Conservation (phyloP, 352 stramenopile species). For the Pythium brachiatum region DNA sequence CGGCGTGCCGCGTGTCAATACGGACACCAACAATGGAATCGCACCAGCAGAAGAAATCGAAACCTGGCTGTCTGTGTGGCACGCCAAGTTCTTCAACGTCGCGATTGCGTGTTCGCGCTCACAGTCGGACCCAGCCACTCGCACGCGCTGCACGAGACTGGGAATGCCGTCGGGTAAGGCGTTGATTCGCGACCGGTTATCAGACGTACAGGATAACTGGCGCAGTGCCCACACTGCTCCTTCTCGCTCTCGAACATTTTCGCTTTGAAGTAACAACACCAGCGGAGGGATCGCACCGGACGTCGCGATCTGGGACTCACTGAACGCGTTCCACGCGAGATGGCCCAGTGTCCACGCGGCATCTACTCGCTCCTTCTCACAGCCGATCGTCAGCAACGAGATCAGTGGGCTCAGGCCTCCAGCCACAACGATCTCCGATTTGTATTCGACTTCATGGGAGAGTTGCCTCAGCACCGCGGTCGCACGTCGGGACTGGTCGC, state of each 20-base stretch:
- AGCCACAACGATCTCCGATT: conserved; percentile 23
- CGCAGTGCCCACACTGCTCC: conserved; percentile 19
- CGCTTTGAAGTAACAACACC: conserved; percentile 11
- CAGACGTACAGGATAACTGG: conserved; percentile 18
- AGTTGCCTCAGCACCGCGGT: conserved; percentile 14
- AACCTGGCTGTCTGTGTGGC: conserved; percentile 18
- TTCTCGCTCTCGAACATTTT: conserved; percentile 21
- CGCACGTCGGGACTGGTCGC: background rate
- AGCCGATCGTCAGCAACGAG: conserved; percentile 1
- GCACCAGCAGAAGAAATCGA: conserved; percentile 3
- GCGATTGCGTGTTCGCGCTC: conserved; percentile 22
- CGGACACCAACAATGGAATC: conserved; percentile 14
- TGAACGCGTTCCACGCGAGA: conserved; percentile 25
- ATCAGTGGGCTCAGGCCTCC: conserved; percentile 21
- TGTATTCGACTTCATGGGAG: conserved; percentile 16
- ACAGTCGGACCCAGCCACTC: conserved; percentile 14
- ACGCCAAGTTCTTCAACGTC: conserved; percentile 24
- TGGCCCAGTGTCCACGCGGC: conserved; percentile 25
- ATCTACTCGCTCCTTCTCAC: conserved; percentile 15
- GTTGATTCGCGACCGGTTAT: conserved; percentile 14
- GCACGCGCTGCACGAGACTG: conserved; percentile 2
- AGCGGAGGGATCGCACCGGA: conserved; percentile 18
- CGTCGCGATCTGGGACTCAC: conserved; percentile 21
- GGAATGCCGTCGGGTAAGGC: background rate
- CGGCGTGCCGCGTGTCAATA: conserved; percentile 9